These are phyloP conservation scores for Phlyctochytrium arcticum DNA, from an alignment of 192 early-diverging fungal genomes.

Conservation along the genomic window DNA sequence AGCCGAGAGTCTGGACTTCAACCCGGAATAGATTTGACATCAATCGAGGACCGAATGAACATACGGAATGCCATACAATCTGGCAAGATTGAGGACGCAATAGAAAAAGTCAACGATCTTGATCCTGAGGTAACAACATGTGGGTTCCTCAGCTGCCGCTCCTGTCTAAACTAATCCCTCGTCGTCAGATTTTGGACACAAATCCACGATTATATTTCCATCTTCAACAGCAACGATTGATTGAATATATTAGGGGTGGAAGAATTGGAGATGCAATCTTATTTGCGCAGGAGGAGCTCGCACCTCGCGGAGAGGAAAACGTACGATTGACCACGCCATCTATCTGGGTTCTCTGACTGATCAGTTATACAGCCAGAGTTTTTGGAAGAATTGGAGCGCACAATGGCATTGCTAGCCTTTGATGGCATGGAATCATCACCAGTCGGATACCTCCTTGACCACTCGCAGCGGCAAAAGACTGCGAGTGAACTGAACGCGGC, in stretches of 20 bases:
- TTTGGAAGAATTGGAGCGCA: constrained; percentile 87
- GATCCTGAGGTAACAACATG: constrained; percentile 84
- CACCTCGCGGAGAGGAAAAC: constrained; percentile 95
- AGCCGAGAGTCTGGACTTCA: constrained; percentile 78
- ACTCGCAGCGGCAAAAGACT: constrained; percentile 84
- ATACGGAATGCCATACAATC: constrained; percentile 89
- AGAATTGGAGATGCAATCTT: constrained; percentile 77
- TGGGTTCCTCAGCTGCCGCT: too few species aligned
- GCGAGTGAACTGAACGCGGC: constrained; percentile 94
- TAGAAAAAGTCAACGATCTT: constrained; percentile 96
- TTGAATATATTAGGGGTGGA: constrained; percentile 88
- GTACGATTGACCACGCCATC: too few species aligned
- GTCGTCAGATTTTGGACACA: constrained; percentile 79
- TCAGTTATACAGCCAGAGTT: constrained; percentile 78
- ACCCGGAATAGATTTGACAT: constrained; percentile 76
- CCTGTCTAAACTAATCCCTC: neutral
- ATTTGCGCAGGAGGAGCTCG: constrained; percentile 97
- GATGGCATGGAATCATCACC: constrained; percentile 66
- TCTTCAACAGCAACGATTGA: constrained; percentile 93
- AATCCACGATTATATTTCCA: constrained; percentile 94
- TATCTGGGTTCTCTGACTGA: too few species aligned
- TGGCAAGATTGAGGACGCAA: constrained; percentile 88
- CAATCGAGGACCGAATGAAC: constrained; percentile 92
- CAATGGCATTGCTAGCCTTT: constrained; percentile 97
- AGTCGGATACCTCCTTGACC: constrained; percentile 81